Conservation (phyloP, 2,329 filamentous ascomycete species). For the Diaporthe ampelina region DNA sequence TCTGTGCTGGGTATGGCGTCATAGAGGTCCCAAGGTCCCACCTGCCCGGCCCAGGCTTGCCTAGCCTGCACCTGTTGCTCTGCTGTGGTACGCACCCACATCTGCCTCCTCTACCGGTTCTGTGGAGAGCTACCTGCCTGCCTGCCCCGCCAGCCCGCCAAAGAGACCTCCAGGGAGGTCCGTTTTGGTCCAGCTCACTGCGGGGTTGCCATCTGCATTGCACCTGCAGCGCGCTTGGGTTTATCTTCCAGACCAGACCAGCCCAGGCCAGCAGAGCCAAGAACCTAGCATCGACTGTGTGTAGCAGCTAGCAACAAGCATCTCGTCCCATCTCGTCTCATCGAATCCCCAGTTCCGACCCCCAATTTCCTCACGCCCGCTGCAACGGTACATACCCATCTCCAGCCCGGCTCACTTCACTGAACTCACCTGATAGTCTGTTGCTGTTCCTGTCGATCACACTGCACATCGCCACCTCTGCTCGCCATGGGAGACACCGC, state of each 20-base stretch:
- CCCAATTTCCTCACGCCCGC: not conserved
- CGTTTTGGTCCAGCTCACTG: not conserved
- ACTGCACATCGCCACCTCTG: not conserved
- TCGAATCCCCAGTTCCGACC: not conserved
- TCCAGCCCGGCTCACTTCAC: too few relatives aligned
- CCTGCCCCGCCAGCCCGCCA: constrained; percentile 8
- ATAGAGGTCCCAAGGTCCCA: constrained; percentile 6
- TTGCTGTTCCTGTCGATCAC: too few relatives aligned
- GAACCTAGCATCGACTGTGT: constrained; percentile 17
- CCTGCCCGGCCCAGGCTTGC: not conserved
- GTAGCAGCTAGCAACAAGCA: not conserved
- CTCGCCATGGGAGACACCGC: constrained; percentile 49
- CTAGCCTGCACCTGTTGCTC: too few relatives aligned
- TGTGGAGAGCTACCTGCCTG: constrained; percentile 3
- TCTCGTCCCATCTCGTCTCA: constrained; percentile 18
- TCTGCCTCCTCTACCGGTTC: not conserved
- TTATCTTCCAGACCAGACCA: constrained; percentile 3
- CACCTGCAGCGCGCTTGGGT: constrained; percentile 1
- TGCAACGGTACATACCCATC: constrained; percentile 9
- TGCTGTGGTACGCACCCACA: not conserved
- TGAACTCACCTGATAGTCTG: too few relatives aligned
- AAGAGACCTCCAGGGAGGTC: not conserved
- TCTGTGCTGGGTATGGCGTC: constrained; percentile 34
- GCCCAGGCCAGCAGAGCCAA: constrained; percentile 20
- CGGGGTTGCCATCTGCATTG: constrained; percentile 11